Base-by-base conservation (phyloP, 169 alveolate genomes). In the Plasmodium malariae region DNA sequence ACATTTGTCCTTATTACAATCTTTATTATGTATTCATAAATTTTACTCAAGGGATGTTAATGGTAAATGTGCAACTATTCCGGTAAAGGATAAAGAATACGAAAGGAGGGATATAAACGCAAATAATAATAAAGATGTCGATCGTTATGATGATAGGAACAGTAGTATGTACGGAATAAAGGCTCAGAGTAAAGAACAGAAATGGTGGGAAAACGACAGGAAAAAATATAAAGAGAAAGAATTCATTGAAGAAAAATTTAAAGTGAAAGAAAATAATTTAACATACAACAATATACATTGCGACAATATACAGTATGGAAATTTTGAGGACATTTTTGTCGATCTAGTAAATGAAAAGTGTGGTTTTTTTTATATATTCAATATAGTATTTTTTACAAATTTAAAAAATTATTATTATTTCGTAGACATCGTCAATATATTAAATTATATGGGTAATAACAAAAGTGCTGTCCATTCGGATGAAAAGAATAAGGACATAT, bases 401-500 rank as follows among this genome's bases (percentile, higher is more conserved):
- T 83, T 83, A 51, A 83, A 83, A 83, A 83, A 65, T 30, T 83
- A 34, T 67, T 83, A 67, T 37, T 83, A 83, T 36, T 83, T 83
- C 34, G 91, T 83, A 1, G 91, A 83, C 28, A 51, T 83, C 3
- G 36, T 83, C 2, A 83, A 83, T 70, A 60, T 68, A 0, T 83
- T 83, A 83, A 83, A 67, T 67, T 83, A 51, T 83, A 67, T 83
- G 28, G 91, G 91, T 24, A 12, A 40, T 24, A 19, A 70, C 3
- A 62, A 51, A 14, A 67, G n/a, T n/a, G 48, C 28, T 17, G 49
- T 4, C 7, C 17, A 37, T n/a, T 1, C 12, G 3, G 91, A 59
- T 49, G 70, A 55, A 19, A 32, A 26, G 11, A 49, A 51, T 17
- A 70, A 51, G 17, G 54, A 54, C 24, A 43, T 36, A 24, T 67